These are phyloP conservation scores for Chalciporus sp. DNA, from an alignment of 1,284 basidiomycete genomes.

Conservation along the genomic window DNA sequence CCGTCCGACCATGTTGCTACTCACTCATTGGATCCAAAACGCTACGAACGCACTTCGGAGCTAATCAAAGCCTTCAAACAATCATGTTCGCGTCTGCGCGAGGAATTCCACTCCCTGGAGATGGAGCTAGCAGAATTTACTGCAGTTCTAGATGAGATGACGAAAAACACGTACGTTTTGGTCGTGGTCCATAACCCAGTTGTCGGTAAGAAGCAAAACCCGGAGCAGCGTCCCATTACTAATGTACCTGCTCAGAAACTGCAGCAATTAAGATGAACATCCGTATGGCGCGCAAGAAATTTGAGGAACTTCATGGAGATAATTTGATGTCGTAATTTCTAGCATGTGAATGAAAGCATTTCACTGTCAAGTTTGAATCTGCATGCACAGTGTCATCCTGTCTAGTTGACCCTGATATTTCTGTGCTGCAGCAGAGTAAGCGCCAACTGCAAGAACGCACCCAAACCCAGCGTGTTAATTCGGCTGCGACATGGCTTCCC, in stretches of 20 bases:
- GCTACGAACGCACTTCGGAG: conserved; percentile 96
- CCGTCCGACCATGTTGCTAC: conserved; percentile 35
- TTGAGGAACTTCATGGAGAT: conserved; percentile 80
- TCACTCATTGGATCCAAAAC: conserved; percentile 69
- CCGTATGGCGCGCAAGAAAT: conserved; percentile 77
- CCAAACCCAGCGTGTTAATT: background rate
- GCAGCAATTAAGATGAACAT: conserved; percentile 86
- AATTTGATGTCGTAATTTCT: conserved; percentile 31
- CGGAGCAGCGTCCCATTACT: background rate
- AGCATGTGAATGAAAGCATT: background rate
- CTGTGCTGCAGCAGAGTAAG: background rate
- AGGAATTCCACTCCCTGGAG: conserved; percentile 81
- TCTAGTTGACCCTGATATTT: background rate
- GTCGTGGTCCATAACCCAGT: conserved; percentile 86
- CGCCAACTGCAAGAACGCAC: background rate
- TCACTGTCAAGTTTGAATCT: background rate
- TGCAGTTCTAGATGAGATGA: conserved; percentile 93
- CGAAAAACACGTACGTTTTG: conserved; percentile 92
- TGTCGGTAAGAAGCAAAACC: conserved; percentile 60
- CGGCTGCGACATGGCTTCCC: background rate
- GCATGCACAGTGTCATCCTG: background rate
- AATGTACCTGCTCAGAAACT: conserved; percentile 56
- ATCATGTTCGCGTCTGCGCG: conserved; percentile 80
- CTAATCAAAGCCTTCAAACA: conserved; percentile 95
- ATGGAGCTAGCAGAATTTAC: conserved; percentile 84